Evolutionary conservation across 2,329 filamentous ascomycete genomes (phyloP).

Genomic region (Penicillium palitans): DNA sequence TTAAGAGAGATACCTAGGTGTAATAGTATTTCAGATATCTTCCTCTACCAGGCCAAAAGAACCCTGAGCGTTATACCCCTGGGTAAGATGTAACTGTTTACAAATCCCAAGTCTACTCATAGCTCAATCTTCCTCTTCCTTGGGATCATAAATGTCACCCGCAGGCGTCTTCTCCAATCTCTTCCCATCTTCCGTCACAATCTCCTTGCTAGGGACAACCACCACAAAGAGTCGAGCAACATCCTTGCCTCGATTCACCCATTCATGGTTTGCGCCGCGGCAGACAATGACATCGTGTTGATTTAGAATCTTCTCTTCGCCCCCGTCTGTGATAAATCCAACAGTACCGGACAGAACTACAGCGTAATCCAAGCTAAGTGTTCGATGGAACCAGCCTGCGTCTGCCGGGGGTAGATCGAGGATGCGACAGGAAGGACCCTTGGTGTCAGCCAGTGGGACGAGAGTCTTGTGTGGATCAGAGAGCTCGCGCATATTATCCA

Average conservation of each 20-base stretch:
- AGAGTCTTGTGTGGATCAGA: slow-evolving; percentile 24
- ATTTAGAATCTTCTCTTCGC: slow-evolving; percentile 27
- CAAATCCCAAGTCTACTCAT: too few relatives aligned
- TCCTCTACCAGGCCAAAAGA: too few relatives aligned
- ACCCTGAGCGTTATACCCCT: too few relatives aligned
- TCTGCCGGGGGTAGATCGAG: slow-evolving; percentile 22
- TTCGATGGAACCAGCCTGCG: slow-evolving; percentile 28
- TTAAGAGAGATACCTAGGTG: too few relatives aligned
- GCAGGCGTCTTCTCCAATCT: slow-evolving; percentile 39
- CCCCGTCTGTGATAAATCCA: slow-evolving; percentile 30
- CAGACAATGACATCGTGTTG: slow-evolving; percentile 34
- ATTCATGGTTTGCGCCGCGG: slow-evolving; percentile 48
- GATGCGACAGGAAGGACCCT: slow-evolving; percentile 25
- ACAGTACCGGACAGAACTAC: slow-evolving; percentile 32
- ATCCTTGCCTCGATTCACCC: slow-evolving; percentile 44
- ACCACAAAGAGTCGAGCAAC: slow-evolving; percentile 45
- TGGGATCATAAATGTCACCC: slow-evolving; percentile 22
- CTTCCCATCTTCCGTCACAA: slow-evolving; percentile 41
- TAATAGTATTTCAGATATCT: too few relatives aligned
- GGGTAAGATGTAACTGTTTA: not conserved
- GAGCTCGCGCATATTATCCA: slow-evolving; percentile 24
- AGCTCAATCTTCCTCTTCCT: slow-evolving; percentile 19
- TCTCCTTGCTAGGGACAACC: slow-evolving; percentile 44
- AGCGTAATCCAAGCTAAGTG: slow-evolving; percentile 34
- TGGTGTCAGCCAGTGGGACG: slow-evolving; percentile 26